Base-by-base conservation (phyloP, 2,329 filamentous ascomycete genomes). In the Monosporascus sp. region DNA sequence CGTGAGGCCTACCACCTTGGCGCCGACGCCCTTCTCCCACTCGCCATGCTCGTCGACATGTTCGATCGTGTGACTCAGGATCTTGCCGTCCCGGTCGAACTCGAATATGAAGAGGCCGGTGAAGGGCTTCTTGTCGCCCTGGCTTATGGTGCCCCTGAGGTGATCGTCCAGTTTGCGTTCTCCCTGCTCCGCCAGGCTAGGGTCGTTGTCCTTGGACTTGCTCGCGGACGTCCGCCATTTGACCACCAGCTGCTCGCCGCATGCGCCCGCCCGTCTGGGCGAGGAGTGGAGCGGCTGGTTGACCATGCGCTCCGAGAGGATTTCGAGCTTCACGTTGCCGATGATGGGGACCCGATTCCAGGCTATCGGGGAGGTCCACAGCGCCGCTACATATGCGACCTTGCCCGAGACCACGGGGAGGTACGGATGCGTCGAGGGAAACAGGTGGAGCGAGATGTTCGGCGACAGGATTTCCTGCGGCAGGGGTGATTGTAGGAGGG, bases 341-440 rank as follows among this genome's bases (percentile, higher is more conserved):
- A 97, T 81, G 20, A 97, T 83, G 2, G 94, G 94, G 1, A 99
- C 81, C 27, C 89, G 84, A 64, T 95, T 95, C 94, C 94, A 99
- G 31, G 92, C 93, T 49, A 99, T 87, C 0, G 94, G 94, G 0
- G 92, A 91, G 0, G 94, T 97, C 92, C 92, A 97, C 38, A 99
- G 77, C 3, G 94, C 94, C 18, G 94, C 93, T 37, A 88, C 88
- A 70, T 99, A 99, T 47, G 90, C 88, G 37, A 97, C 88, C 47
- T 89, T 84, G 50, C 94, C 94, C 27, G 89, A 90, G 41, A 97
- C 94, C n/a, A 85, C 88, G 36, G 94, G 94, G 3, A 99, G 88
- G 68, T 93, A 88, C 3, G 89, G 90, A 64, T 95, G 89, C 0
- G 89, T 94, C 27, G 84, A 83, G 38, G 85, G 85, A 68, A 88